Base-by-base conservation (phyloP, 768 basidiomycete genomes). In the Sporobolomyces roseus region DNA sequence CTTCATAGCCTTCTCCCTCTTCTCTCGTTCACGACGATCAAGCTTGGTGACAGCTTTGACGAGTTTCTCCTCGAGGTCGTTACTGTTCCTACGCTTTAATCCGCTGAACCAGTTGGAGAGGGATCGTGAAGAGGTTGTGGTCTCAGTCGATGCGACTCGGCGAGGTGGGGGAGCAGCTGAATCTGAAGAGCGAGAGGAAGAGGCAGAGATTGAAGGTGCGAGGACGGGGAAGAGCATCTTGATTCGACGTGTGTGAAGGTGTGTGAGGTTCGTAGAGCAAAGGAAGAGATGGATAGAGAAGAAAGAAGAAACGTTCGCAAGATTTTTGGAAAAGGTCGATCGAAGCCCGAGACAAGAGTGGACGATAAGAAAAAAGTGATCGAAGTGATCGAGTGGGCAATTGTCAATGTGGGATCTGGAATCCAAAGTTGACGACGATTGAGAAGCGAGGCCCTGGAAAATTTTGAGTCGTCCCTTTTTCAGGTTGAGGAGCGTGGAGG, bases 211-310 rank as follows among this genome's bases (percentile, higher is more conserved):
- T 12, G 58, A 8, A 21, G 58, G 58, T 12, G 43, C 45, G 29
- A 60, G 45, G 32, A 23, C n/a, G 6, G 58, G 58, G 45, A 60
- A 60, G 58, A 60, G 30, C 58, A 60, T 60, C 7, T 38, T 55
- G 52, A 16, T 7, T 19, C 32, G 30, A 33, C 6, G 52, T 14
- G 6, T 4, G 17, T 32, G 16, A 16, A 9, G 32, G 7, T 10
- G 54, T 17, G 35, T 23, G 19, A 27, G 6, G 45, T 46, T 30
- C 27, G 58, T 41, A 9, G 38, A 41, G 17, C 38, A 17, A 9
- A 9, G 17, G 38, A 41, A 60, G n/a, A 33, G 58, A n/a, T 14
- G 10, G n/a, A 23, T 23, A 13, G 43, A 46, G 7, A 17, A 23
- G 23, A 60, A 45, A 60, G 56, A 60, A 60, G 32, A 27, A n/a